These are phyloP conservation scores for Fusarium subtropicale DNA, from an alignment of 2,329 filamentous ascomycete species.

Conservation along the genomic window DNA sequence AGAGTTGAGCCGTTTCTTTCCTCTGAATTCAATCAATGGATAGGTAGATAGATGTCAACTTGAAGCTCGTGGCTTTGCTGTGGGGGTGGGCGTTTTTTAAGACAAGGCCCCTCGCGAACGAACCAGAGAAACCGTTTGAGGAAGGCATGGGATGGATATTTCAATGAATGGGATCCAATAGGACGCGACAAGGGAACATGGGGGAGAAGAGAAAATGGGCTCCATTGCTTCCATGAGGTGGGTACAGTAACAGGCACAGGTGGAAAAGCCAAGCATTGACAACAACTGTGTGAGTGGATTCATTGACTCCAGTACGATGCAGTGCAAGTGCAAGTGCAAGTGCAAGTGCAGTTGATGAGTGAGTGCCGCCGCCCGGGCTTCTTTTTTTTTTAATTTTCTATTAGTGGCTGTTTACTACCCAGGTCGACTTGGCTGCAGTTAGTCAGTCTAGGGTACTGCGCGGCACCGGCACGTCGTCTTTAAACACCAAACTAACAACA, in stretches of 20 bases:
- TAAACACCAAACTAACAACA: slow-evolving; percentile 25
- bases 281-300: slow-evolving; percentile 17
- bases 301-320: not conserved
- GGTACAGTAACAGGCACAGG: slow-evolving; percentile 8
- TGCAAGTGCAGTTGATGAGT: not conserved
- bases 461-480: slow-evolving; percentile 29
- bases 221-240: slow-evolving; percentile 39
- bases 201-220: slow-evolving; percentile 21
- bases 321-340: not conserved
- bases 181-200: slow-evolving; percentile 20
- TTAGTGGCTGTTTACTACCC: not conserved
- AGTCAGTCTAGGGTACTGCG: slow-evolving; percentile 27
- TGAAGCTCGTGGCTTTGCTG: slow-evolving; percentile 27
- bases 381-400: not conserved
- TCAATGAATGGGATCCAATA: slow-evolving; percentile 32
- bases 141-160: slow-evolving; percentile 25
- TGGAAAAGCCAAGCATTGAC: slow-evolving; percentile 13
- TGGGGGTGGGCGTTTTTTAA: slow-evolving; percentile 41
- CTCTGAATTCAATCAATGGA: slow-evolving; percentile 4
- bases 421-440: slow-evolving; percentile 8
- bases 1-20: slow-evolving; percentile 8
- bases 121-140: slow-evolving; percentile 41
- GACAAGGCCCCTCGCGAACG: slow-evolving; percentile 33
- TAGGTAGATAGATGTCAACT: slow-evolving; percentile 8
- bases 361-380: not conserved